Base-by-base conservation (phyloP, 768 basidiomycete species). In the Podaxis sp. region DNA sequence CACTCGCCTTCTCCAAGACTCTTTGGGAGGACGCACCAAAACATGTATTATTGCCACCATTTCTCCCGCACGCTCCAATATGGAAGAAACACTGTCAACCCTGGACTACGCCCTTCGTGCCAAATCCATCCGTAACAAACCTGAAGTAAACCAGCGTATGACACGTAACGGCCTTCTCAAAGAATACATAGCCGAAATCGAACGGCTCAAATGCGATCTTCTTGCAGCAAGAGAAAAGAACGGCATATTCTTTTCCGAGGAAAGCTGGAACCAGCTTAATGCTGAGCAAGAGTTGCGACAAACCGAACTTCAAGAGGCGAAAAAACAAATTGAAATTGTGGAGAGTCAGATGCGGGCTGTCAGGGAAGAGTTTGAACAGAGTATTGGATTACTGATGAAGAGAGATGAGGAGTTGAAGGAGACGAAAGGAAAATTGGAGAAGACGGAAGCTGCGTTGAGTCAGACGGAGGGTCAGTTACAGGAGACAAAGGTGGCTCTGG, bases 21-120 rank as follows among this genome's bases (percentile, higher is more conserved):
- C 97, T n/a, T 82, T 99, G 4, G 97, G 97, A 5, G 97, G 97
- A 0, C 85, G 88, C 36, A 99, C 97, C 5, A 98, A 98, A 77
- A 99, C 97, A 0, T 96, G 94, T 68, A 94, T 99, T 70, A 92
- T 99, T 65, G 97, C 96, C 0, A 98, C 97, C 5, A 86, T 98
- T 69, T 96, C 94, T 8, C 96, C 97, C 1, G 92, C 94, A 4
- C 87, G 93, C 24, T 92, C 88, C 25, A 98, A 96, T 71, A 84
- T 96, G 77, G 97, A 99, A 74, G 97, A 98, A 75, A 98, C 97
- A 0, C 84, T 97, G 19, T 97, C 96, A 2, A 99, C 97, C 0
- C 88, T 99, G 49, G 95, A 98, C 73, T 99, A 99, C 68, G 96
- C 97, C 33, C 84, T 94, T 51, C 88, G 93, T 25, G 97, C 97